Evolutionary conservation across 805 yeast genomes (phyloP).

Genomic region (Candida succiphila): DNA sequence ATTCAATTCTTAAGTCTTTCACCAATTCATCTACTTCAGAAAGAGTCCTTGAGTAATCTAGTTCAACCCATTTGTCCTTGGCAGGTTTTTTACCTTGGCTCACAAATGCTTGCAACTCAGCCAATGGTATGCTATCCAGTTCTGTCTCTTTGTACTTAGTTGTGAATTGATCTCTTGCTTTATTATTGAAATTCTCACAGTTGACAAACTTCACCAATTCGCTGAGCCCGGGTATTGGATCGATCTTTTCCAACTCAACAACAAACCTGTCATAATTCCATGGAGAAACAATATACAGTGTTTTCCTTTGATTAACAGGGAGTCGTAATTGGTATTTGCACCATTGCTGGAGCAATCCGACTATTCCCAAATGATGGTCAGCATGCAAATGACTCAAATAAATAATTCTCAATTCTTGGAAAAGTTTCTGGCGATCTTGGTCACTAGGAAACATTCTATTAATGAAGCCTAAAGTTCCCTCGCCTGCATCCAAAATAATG

Average conservation of each 20-base stretch:
- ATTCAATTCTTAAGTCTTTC: constrained; percentile 29
- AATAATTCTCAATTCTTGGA: constrained; percentile 54
- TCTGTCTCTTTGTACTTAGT: neutral
- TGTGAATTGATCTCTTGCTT: constrained; percentile 10
- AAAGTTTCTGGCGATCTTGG: constrained; percentile 15
- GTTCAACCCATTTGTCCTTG: constrained; percentile 1
- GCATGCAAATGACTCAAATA: constrained; percentile 91
- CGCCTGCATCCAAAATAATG: constrained; percentile 87
- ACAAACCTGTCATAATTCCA: constrained; percentile 63
- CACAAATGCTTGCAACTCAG: constrained; percentile 12
- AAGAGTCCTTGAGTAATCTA: constrained; percentile 1
- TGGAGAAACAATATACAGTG: constrained; percentile 60
- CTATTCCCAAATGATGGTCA: constrained; percentile 87
- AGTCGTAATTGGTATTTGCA: constrained; percentile 24
- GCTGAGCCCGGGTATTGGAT: constrained; percentile 2
- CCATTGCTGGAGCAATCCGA: constrained; percentile 67
- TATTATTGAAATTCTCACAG: constrained; percentile 22
- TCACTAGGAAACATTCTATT: constrained; percentile 32
- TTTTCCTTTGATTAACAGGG: constrained; percentile 21
- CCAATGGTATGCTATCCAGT: neutral
- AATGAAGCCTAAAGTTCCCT: constrained; percentile 73
- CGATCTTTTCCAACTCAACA: constrained; percentile 44
- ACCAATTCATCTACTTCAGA: constrained; percentile 25
- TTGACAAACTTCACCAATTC: constrained; percentile 11
- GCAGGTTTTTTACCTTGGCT: neutral